These are phyloP conservation scores for Musa schizocarpa DNA, from an alignment of 176 grass and related monocot species.

Conservation along the genomic window DNA sequence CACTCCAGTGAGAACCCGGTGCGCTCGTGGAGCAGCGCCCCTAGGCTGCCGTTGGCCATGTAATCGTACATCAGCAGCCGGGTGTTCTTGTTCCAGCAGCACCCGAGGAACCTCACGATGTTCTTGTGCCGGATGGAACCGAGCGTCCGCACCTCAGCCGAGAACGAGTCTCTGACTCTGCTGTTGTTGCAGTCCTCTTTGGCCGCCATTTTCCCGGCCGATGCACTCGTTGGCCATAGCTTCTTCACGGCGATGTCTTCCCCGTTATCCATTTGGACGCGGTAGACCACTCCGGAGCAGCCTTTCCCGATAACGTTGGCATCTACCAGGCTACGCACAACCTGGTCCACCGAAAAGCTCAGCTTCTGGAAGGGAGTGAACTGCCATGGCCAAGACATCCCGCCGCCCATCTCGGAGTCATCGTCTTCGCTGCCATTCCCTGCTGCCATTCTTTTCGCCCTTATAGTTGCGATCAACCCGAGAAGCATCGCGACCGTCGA, in stretches of 20 bases:
- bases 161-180: slow-evolving; percentile 74
- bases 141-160: slow-evolving; percentile 81
- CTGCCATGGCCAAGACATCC: slow-evolving; percentile 89
- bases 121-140: slow-evolving; percentile 97
- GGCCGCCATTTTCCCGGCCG: not conserved
- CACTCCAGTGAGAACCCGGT: slow-evolving; percentile 70
- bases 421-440: slow-evolving; percentile 25
- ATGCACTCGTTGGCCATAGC: slow-evolving; percentile 50
- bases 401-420: slow-evolving; percentile 40
- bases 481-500: slow-evolving; percentile 83
- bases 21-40: slow-evolving; percentile 76
- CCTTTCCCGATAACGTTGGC: slow-evolving; percentile 92
- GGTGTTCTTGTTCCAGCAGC: slow-evolving; percentile 90
- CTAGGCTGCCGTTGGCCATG: slow-evolving; percentile 96
- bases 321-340: slow-evolving; percentile 68
- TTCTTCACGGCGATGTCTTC: slow-evolving; percentile 96
- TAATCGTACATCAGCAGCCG: slow-evolving; percentile 96
- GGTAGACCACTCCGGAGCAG: slow-evolving; percentile 85
- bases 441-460: slow-evolving; percentile 40
- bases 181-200: slow-evolving; percentile 33
- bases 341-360: slow-evolving; percentile 81
- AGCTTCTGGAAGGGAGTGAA: slow-evolving; percentile 98
- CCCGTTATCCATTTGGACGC: slow-evolving; percentile 68
- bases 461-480: slow-evolving; percentile 57
- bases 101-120: slow-evolving; percentile 85